Conservation (phyloP, 257 asterid genomes). For the Leonotis leonurus region DNA sequence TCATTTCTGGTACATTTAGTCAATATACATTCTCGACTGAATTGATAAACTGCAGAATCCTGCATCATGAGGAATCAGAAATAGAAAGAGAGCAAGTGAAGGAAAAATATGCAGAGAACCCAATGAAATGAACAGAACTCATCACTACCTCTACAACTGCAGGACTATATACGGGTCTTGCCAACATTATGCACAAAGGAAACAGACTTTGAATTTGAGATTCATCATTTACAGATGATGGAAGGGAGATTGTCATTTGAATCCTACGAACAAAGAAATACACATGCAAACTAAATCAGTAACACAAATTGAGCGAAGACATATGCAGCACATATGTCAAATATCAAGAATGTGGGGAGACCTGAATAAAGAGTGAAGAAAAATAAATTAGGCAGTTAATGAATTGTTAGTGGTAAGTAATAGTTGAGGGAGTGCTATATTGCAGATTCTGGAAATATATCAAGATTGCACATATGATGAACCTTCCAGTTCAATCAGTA, state of each 20-base stretch:
- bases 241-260: conserved; percentile 69
- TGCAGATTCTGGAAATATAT: conserved; percentile 11
- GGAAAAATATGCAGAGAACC: too few relatives aligned
- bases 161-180: conserved; percentile 57
- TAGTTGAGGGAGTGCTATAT: too few relatives aligned
- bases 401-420: background rate
- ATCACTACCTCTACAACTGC: conserved; percentile 57
- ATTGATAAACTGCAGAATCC: conserved; percentile 63
- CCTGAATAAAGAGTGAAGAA: background rate
- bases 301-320: background rate
- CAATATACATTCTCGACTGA: conserved; percentile 58
- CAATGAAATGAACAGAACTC: conserved; percentile 11
- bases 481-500: background rate
- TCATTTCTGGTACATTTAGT: conserved; percentile 54
- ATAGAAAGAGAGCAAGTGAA: conserved; percentile 9
- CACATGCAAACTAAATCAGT: conserved; percentile 7
- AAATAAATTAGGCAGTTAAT: background rate
- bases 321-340: conserved; percentile 13
- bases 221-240: conserved; percentile 58
- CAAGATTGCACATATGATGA: conserved; percentile 3
- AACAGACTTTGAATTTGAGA: conserved; percentile 54
- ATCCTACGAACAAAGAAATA: conserved; percentile 44
- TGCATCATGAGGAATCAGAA: conserved; percentile 36
- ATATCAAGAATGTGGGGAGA: background rate
- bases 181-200: conserved; percentile 83